phyloP scores from a whole-genome alignment of 805 yeast genomes.

The Kodamaea jinghongensis region DNA sequence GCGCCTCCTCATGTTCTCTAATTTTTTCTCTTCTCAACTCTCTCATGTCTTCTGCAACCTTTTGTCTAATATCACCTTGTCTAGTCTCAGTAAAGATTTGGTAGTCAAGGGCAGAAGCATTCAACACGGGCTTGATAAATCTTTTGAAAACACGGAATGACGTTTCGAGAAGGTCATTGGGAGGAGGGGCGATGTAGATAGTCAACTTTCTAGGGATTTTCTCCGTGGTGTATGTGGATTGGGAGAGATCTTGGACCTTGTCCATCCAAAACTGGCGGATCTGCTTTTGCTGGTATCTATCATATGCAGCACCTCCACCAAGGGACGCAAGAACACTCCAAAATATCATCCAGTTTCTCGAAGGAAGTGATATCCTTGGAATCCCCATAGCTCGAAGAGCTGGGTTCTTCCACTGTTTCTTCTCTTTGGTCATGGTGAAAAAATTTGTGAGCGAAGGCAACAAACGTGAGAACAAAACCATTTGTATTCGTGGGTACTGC shows the following conservation, averaged over 20 bases:
- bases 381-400: slow-evolving; percentile 85
- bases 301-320: slow-evolving; percentile 78
- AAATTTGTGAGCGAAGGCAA: not conserved
- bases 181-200: slow-evolving; percentile 94
- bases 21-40: slow-evolving; percentile 49
- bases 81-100: slow-evolving; percentile 72
- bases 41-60: slow-evolving; percentile 82
- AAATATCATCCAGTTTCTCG: slow-evolving; percentile 91
- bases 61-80: slow-evolving; percentile 84
- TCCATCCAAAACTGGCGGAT: slow-evolving; percentile 65
- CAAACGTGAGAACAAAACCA: not conserved
- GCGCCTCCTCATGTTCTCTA: slow-evolving; percentile 11
- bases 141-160: slow-evolving; percentile 71
- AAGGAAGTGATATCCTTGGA: slow-evolving; percentile 72
- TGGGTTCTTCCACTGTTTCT: slow-evolving; percentile 63
- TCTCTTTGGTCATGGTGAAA: slow-evolving; percentile 13
- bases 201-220: slow-evolving; percentile 71
- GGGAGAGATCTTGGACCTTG: slow-evolving; percentile 53
- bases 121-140: slow-evolving; percentile 81
- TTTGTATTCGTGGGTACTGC: not conserved
- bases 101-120: slow-evolving; percentile 80
- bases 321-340: slow-evolving; percentile 66
- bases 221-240: slow-evolving; percentile 42
- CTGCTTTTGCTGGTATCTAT: slow-evolving; percentile 66
- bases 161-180: slow-evolving; percentile 80